A percentile compares a stretch with the other conserved stretches of the same genome.
Evolutionary conservation across 2,329 filamentous ascomycete genomes (phyloP).

Genomic region (Curvularia sp.): DNA sequence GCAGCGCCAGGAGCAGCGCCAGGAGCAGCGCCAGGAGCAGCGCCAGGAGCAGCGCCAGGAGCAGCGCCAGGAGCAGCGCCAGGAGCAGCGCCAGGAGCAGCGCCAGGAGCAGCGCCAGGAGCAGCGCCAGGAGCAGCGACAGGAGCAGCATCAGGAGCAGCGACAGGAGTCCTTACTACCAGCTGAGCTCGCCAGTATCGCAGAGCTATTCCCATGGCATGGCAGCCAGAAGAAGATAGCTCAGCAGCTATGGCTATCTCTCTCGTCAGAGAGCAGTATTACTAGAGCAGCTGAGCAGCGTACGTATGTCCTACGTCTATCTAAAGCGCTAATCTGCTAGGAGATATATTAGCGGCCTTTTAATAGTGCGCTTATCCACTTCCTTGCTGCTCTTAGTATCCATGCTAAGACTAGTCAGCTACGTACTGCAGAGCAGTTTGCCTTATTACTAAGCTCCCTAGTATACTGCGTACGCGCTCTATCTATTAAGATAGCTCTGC

Average conservation of each 20-base stretch:
- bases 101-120: no score
- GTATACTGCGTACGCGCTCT: background rate
- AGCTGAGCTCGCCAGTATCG: background rate
- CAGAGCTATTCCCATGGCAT: background rate
- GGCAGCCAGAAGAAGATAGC: background rate
- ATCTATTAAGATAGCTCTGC: background rate
- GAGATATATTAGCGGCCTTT: background rate
- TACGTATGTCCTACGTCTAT: background rate
- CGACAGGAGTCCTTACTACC: background rate
- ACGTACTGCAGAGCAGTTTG: background rate
- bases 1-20: no score
- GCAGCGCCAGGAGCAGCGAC: no score
- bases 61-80: no score
- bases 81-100: no score
- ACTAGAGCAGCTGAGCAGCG: background rate
- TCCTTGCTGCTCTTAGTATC: constrained; percentile 1
- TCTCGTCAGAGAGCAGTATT: background rate
- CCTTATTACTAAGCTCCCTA: background rate
- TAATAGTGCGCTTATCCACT: background rate
- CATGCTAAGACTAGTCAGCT: background rate
- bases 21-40: background rate
- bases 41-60: background rate
- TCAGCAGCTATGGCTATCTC: background rate
- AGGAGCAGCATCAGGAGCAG: no score
- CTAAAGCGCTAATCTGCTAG: background rate